Conservation (phyloP, 345 rosid species). For the Eucalyptus regnans region DNA sequence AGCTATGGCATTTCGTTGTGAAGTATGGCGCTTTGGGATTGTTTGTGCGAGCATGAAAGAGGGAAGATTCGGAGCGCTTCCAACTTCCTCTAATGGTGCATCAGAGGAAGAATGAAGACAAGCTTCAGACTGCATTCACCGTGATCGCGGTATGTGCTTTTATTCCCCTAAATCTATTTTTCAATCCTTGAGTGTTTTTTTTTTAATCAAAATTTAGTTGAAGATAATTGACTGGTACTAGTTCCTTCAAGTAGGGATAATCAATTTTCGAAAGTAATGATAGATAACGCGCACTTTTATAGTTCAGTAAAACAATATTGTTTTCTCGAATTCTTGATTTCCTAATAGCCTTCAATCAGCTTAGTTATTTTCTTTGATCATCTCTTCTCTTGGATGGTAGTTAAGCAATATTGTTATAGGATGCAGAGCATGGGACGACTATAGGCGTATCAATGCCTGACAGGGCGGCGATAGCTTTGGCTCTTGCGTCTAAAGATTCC, state of each 20-base stretch:
- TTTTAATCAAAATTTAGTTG: too few relatives aligned
- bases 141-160: constrained; percentile 35
- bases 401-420: constrained; percentile 10
- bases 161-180: neutral
- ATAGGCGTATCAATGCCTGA: constrained; percentile 75
- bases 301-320: too few relatives aligned
- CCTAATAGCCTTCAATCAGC: neutral
- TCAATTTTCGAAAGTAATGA: too few relatives aligned
- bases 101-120: neutral
- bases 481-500: too few relatives aligned
- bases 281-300: too few relatives aligned
- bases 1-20: neutral
- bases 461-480: fast-evolving
- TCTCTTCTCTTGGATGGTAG: neutral
- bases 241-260: too few relatives aligned
- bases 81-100: neutral
- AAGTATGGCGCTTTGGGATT: neutral
- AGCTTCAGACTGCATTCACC: neutral
- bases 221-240: too few relatives aligned
- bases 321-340: too few relatives aligned
- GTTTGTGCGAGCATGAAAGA: too few relatives aligned
- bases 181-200: neutral
- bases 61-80: neutral
- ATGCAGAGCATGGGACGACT: constrained; percentile 73
- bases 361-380: neutral